phyloP scores from a whole-genome alignment of 106 monocot genomes.

The Posidonia australis region DNA sequence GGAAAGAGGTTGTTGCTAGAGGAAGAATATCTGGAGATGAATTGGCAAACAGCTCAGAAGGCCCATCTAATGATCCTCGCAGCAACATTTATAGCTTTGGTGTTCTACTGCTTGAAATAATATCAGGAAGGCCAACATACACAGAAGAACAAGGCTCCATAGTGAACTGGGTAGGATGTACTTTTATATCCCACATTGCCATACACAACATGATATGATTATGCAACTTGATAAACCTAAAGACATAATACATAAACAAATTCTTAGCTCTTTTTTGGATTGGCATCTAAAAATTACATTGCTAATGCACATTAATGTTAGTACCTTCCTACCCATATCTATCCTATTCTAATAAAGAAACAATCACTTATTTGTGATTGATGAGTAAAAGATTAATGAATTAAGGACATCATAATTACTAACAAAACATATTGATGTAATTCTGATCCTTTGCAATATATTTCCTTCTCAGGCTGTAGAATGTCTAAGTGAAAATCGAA shows the following conservation, averaged over 20 bases:
- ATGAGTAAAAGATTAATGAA: too few species aligned
- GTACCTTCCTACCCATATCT: too few species aligned
- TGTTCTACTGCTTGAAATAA: slow-evolving; percentile 59
- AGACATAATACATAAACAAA: too few species aligned
- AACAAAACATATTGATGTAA: not conserved
- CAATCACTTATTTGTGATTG: too few species aligned
- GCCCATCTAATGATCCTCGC: slow-evolving; percentile 3
- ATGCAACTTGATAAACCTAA: not conserved
- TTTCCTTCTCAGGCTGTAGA: slow-evolving; percentile 38
- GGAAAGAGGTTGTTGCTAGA: slow-evolving; percentile 24
- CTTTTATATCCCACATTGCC: not conserved
- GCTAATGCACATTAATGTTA: too few species aligned
- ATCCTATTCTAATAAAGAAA: too few species aligned
- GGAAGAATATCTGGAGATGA: slow-evolving; percentile 17
- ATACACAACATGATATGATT: not conserved
- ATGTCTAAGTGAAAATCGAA: slow-evolving; percentile 31
- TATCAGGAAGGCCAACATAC: slow-evolving; percentile 52
- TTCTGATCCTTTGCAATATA: not conserved
- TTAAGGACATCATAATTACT: too few species aligned
- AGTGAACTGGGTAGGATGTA: slow-evolving; percentile 36
- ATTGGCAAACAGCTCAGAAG: slow-evolving; percentile 3
- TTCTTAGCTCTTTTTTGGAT: too few species aligned
- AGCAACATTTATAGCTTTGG: slow-evolving; percentile 73
- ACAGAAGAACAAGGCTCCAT: slow-evolving; percentile 41
- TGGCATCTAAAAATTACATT: too few species aligned